Evolutionary conservation across 2,329 filamentous ascomycete species (phyloP).

Genomic region (Clonostachys rosea): DNA sequence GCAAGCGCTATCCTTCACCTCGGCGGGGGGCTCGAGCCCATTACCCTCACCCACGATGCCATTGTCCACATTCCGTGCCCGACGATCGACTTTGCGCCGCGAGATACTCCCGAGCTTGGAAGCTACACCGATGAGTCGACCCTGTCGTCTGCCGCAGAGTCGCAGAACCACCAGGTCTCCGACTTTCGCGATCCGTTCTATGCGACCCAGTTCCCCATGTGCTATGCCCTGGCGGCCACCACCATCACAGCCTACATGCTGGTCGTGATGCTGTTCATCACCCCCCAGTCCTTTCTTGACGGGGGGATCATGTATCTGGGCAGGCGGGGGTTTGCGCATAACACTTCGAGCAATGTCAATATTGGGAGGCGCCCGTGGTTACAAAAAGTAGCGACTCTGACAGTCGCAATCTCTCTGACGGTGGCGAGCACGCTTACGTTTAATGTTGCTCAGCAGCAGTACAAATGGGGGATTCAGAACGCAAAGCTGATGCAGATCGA

Average conservation of each 20-base stretch:
- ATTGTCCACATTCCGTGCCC: constrained; percentile 40
- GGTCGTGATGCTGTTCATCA: constrained; percentile 90
- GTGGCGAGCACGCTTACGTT: constrained; percentile 94
- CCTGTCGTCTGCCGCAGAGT: constrained; percentile 16
- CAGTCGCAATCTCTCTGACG: constrained; percentile 78
- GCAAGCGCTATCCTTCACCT: constrained; percentile 43
- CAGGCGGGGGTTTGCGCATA: constrained; percentile 80
- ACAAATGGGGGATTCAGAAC: constrained; percentile 74
- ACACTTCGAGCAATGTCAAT: constrained; percentile 75
- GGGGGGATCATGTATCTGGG: constrained; percentile 79
- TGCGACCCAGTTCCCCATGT: constrained; percentile 86
- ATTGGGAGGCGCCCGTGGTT: constrained; percentile 92
- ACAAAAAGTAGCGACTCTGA: constrained; percentile 75
- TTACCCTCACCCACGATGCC: constrained; percentile 55
- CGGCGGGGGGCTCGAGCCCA: constrained; percentile 39
- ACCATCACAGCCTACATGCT: constrained; percentile 90
- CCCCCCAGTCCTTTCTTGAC: constrained; percentile 88
- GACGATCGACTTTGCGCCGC: constrained; percentile 9
- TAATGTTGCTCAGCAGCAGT: constrained; percentile 76
- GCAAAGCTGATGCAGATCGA: constrained; percentile 68
- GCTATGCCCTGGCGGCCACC: constrained; percentile 86
- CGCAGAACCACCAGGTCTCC: constrained; percentile 40
- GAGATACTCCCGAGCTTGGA: constrained; percentile 24
- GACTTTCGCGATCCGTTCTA: constrained; percentile 86
- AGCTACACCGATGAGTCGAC: constrained; percentile 14